phyloP scores from a whole-genome alignment of 805 yeast genomes.

The Metschnikowia lachancei region DNA sequence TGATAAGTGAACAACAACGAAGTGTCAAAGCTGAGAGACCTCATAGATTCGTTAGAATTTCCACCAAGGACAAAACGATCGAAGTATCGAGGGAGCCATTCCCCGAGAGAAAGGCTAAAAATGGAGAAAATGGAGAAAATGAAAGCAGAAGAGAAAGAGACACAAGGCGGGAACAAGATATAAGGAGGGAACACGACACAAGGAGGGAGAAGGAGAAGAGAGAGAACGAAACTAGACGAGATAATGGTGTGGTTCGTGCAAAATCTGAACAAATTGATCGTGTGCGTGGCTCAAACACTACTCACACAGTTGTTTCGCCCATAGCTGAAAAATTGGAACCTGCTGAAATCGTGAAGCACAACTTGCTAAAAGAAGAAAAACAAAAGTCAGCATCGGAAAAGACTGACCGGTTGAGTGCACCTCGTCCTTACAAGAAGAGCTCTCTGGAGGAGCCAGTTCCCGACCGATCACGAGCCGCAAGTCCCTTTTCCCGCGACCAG shows the following conservation, averaged over 20 bases:
- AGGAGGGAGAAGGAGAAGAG: too few relatives aligned
- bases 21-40: not conserved
- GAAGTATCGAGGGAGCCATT: conserved; percentile 5
- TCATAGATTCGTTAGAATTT: conserved; percentile 5
- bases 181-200: too few relatives aligned
- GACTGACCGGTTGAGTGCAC: conserved; percentile 23
- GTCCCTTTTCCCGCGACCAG: conserved; percentile 16
- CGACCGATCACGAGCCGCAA: conserved; percentile 13
- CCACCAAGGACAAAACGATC: conserved; percentile 3
- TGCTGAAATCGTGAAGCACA: not conserved
- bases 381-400: conserved; percentile 4
- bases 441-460: conserved; percentile 7
- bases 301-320: not conserved
- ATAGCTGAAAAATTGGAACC: not conserved
- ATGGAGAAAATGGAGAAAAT: not conserved
- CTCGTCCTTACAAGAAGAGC: conserved; percentile 1
- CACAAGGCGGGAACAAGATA: too few relatives aligned
- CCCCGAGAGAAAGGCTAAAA: not conserved
- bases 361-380: not conserved
- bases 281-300: not conserved
- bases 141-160: not conserved
- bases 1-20: too few relatives aligned
- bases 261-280: not conserved
- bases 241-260: too few relatives aligned
- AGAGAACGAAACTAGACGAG: not conserved